A percentile compares a stretch with the other conserved stretches of the same genome.
Conservation (phyloP, 1,139 yeast species). For the Nakaseomyces nivariensis region DNA sequence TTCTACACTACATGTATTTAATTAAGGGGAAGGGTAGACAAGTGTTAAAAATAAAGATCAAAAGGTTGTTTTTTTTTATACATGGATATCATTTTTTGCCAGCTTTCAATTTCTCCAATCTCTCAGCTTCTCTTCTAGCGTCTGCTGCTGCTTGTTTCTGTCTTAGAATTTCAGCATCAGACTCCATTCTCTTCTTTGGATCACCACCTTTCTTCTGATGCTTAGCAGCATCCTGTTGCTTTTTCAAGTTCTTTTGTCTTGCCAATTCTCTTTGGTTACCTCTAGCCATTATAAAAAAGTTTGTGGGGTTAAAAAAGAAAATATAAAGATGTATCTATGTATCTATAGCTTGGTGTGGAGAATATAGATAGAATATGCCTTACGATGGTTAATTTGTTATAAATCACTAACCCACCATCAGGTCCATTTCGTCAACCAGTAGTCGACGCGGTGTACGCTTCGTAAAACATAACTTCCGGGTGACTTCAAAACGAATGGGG, state of each 20-base stretch:
- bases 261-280: constrained; percentile 96
- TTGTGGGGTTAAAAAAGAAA: too few relatives aligned
- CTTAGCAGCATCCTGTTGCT: constrained; percentile 53
- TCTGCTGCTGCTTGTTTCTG: constrained; percentile 78
- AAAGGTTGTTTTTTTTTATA: not conserved
- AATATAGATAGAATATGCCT: too few relatives aligned
- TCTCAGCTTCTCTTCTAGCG: constrained; percentile 46
- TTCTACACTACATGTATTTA: too few relatives aligned
- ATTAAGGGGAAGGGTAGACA: not conserved
- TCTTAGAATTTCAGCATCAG: constrained; percentile 81
- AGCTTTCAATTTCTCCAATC: constrained; percentile 15
- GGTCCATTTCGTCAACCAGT: not conserved
- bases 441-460: not conserved
- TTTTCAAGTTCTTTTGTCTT: constrained; percentile 77
- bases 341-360: too few relatives aligned
- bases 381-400: too few relatives aligned
- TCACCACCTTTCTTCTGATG: constrained; percentile 69
- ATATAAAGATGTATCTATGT: too few relatives aligned
- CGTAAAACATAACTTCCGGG: too few relatives aligned
- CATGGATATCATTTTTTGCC: constrained; percentile 9
- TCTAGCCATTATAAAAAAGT: constrained; percentile 55
- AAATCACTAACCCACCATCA: not conserved
- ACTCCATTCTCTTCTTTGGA: constrained; percentile 73
- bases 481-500: too few relatives aligned
- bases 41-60: not conserved